Base-by-base conservation (phyloP, 208 protist genomes). In the Endotrypanum monterogeii region DNA sequence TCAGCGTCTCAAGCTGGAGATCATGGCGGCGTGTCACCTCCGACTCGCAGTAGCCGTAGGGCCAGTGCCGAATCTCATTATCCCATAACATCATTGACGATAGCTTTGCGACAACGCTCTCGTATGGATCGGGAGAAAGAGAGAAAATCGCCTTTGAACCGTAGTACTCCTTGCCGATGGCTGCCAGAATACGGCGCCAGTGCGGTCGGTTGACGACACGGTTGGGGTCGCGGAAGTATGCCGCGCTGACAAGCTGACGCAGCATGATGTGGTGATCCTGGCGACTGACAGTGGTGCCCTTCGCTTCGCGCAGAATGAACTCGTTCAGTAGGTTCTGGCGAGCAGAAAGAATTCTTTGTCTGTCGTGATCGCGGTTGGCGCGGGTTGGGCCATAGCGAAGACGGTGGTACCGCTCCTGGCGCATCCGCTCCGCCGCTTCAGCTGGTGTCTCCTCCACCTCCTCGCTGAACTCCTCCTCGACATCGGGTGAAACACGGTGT, bases 61-160 rank as follows among this genome's bases (percentile, higher is more conserved):
- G 25, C 89, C 84, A 94, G 67, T 85, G 73, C 35, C 93, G 87
- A 44, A 84, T 57, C 41, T 80, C 75, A 25, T 84, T 71, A 54
- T 87, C 86, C 90, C 93, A 97, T 63, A 97, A 41, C 89, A 94
- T 94, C 93, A 97, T 97, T 14, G 90, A 95, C 14, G 89, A 94
- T 60, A 97, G 69, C 78, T 91, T 94, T 23, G 90, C 79, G 30
- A 97, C 67, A 46, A 95, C 88, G 65, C 82, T 80, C 44, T 94
- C 83, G 77, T 97, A 97, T 28, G 93, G 93, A 68, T 97, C 93
- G n/a, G 90, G 86, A 3, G 90, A 87, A 50, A 91, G 78, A 55
- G 82, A 89, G 55, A 94, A 88, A 50, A 94, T 91, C 2, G 90
- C 87, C 65, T 85, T 89, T 8, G 90, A 90, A 48, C 88, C 86